Evolutionary conservation across 345 rosid genomes (phyloP).

Genomic region (Ricinus communis): DNA sequence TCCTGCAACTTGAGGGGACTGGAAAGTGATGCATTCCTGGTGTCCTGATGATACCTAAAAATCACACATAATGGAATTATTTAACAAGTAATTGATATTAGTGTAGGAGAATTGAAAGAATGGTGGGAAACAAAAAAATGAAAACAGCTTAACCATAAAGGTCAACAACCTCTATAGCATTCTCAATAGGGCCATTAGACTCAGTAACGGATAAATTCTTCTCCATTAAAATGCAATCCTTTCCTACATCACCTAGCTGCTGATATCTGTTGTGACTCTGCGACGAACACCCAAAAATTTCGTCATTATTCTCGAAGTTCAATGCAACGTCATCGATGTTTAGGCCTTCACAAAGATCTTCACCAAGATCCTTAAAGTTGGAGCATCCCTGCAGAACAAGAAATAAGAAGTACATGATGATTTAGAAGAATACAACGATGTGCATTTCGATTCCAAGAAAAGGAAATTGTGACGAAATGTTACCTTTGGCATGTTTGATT

Average conservation of each 20-base stretch:
- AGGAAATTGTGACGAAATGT: not conserved
- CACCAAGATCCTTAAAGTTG: conserved; percentile 40
- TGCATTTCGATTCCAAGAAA: not conserved
- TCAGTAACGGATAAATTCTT: conserved; percentile 41
- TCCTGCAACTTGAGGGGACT: conserved; percentile 33
- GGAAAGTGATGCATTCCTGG: conserved; percentile 41
- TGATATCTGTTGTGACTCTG: conserved; percentile 37
- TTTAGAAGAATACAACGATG: not conserved
- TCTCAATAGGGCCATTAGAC: conserved; percentile 47
- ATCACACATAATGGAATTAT: not conserved
- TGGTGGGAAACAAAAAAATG: not conserved
- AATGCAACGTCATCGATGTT: conserved; percentile 52
- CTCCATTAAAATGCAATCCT: conserved; percentile 40
- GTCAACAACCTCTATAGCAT: conserved; percentile 57
- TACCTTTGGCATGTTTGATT: conserved; percentile 42
- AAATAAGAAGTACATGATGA: not conserved
- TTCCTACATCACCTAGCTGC: conserved; percentile 22
- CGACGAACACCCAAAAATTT: conserved; percentile 38
- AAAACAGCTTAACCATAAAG: no score
- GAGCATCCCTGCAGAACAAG: conserved; percentile 32
- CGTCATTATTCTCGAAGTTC: conserved; percentile 48
- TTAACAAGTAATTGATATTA: no score
- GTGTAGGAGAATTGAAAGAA: not conserved
- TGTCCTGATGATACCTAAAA: conserved; percentile 52
- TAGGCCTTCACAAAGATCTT: conserved; percentile 56